Percentiles rank a stretch among this genome's conserved stretches.
Evolutionary conservation across 1,139 yeast species (phyloP).

Genomic region (Diutina mesorugosa): DNA sequence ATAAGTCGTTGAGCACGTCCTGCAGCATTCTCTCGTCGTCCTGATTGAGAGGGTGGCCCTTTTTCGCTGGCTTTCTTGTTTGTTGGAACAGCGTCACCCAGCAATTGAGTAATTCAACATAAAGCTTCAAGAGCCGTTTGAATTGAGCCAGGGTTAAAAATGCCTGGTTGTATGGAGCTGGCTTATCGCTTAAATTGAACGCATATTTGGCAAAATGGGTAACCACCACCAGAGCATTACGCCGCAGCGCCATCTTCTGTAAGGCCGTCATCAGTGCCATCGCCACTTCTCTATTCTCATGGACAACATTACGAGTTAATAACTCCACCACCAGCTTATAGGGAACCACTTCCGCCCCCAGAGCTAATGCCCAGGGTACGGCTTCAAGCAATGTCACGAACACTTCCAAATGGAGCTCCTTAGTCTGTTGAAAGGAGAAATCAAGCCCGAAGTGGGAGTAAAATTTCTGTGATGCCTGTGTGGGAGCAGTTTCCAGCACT

Average conservation of each 20-base stretch:
- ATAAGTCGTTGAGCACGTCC: conserved; percentile 30
- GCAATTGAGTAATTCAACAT: conserved; percentile 63
- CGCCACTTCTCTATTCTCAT: conserved; percentile 48
- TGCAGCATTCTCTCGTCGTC: conserved; percentile 24
- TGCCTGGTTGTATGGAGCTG: conserved; percentile 35
- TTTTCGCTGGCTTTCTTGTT: conserved; percentile 4
- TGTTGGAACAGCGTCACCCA: conserved; percentile 57
- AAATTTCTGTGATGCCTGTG: not conserved
- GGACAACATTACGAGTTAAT: conserved; percentile 64
- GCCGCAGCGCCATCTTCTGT: conserved; percentile 50
- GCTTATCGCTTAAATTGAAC: conserved; percentile 65
- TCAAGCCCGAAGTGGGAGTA: conserved; percentile 40
- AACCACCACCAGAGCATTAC: conserved; percentile 60
- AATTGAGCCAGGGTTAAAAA: conserved; percentile 47
- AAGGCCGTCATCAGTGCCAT: conserved; percentile 52
- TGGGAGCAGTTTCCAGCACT: not conserved
- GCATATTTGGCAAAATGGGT: conserved; percentile 71
- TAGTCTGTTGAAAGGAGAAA: conserved; percentile 18
- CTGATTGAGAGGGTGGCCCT: not conserved
- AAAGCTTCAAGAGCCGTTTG: conserved; percentile 48
- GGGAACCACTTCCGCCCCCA: conserved; percentile 21
- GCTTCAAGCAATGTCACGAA: conserved; percentile 61
- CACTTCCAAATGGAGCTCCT: conserved; percentile 38
- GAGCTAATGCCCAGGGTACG: conserved; percentile 54
- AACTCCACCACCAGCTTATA: conserved; percentile 60